Percentiles rank a stretch among this genome's conserved stretches.
Conservation (phyloP, 1,284 basidiomycete species). For the Heterobasidion parviporum region DNA sequence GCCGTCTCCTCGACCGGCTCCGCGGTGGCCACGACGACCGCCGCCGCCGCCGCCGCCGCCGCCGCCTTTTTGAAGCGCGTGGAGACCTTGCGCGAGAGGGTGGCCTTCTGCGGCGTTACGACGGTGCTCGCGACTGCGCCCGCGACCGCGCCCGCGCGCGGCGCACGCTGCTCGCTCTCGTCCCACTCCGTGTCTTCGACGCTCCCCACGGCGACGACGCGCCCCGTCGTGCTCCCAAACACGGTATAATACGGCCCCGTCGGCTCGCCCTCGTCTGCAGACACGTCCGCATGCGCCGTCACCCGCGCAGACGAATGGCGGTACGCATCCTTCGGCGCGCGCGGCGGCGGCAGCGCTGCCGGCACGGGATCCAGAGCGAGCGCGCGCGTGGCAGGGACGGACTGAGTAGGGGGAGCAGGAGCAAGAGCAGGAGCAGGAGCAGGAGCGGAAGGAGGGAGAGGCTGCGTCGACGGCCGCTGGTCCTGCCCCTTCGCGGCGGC, state of each 20-base stretch:
- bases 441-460: neutral
- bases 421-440: no score
- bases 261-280: slow-evolving; percentile 14
- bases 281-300: neutral
- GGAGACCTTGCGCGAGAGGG: slow-evolving; percentile 12
- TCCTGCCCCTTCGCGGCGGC: slow-evolving; percentile 6
- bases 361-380: neutral
- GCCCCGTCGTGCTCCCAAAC: slow-evolving; percentile 36
- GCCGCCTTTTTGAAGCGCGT: slow-evolving; percentile 2
- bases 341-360: neutral
- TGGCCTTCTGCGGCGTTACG: neutral
- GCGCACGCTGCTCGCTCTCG: slow-evolving; percentile 2
- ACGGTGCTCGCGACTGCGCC: neutral
- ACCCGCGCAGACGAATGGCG: neutral
- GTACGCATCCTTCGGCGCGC: no score
- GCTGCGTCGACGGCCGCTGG: neutral
- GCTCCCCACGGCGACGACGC: slow-evolving; percentile 34
- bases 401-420: no score
- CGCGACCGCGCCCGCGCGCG: no score
- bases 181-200: slow-evolving; percentile 27
- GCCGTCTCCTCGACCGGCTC: neutral
- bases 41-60: no score
- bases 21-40: neutral
- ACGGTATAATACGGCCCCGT: slow-evolving; percentile 44
- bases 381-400: neutral